Evolutionary conservation across 257 asterid genomes (phyloP), one percentile per base, ranked within the genome.

Genomic region (Rhazya stricta): DNA sequence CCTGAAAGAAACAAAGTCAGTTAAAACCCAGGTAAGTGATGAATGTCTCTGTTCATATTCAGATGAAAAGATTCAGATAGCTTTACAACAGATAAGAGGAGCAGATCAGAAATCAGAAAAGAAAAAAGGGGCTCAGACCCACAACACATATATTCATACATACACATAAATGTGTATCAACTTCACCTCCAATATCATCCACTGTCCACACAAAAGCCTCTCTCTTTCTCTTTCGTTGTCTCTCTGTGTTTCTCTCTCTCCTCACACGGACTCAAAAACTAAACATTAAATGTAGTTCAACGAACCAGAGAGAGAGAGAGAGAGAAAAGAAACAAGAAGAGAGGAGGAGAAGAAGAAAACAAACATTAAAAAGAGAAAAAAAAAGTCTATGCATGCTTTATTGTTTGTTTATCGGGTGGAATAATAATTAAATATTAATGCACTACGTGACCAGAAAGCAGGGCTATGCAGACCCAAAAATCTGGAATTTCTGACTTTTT

Each of bases 241-340:
- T 65, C 48, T 25, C 66, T 48, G 19, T 56, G 32, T n/a, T 1
- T 58, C 62, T 19, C 41, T 30, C 42, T 62, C 69, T 34, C 48
- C 41, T 36, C 39, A 46, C 76, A 77, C 80, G 80, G 80, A 77
- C 63, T 70, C 67, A 34, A 61, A n/a, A 56, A 36, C 50, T 46
- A 39, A 66, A 77, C 79, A 84, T 83, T 83, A 84, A 84, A 81
- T 84, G 78, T 41, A 63, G 87, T 78, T 78, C 78, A 81, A 76
- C 80, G 37, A 84, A 69, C 78, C 76, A 39, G 43, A 25, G 36
- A 65, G 58, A 46, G 77, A 75, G 48, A 29, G 18, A 45, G 25
- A 32, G 65, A 54, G 25, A 32, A 54, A 54, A 13, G 15, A 68
- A 30, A 8, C 43, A 77, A 74, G 48, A 75, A 56, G 63, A 43